Evolutionary conservation across 2,329 filamentous ascomycete genomes (phyloP).

Genomic region (Cylindrodendrum hubeiense): DNA sequence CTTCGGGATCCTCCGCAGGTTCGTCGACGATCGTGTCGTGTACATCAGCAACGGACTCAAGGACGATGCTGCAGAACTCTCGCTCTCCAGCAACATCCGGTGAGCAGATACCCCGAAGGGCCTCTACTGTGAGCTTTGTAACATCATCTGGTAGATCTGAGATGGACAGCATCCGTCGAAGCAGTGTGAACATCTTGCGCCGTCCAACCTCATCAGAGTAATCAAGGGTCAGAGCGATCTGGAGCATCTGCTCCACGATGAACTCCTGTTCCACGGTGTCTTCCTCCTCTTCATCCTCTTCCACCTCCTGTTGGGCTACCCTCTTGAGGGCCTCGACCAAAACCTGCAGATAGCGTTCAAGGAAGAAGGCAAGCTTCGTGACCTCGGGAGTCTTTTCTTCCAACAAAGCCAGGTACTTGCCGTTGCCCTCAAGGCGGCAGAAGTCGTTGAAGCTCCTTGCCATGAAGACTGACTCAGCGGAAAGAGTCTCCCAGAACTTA

Average conservation of each 20-base stretch:
- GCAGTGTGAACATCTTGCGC: constrained; percentile 93
- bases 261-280: constrained; percentile 94
- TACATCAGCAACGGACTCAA: constrained; percentile 96
- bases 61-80: constrained; percentile 86
- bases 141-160: constrained; percentile 92
- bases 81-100: constrained; percentile 79
- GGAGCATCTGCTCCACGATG: constrained; percentile 92
- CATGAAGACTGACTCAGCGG: constrained; percentile 89
- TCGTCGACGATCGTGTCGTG: constrained; percentile 92
- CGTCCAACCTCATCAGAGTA: constrained; percentile 98
- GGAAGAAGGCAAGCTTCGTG: constrained; percentile 87
- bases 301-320: constrained; percentile 66
- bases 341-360: constrained; percentile 82
- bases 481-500: constrained; percentile 83
- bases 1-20: constrained; percentile 66
- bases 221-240: constrained; percentile 91
- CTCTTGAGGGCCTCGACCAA: constrained; percentile 74
- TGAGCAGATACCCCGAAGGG: constrained; percentile 85
- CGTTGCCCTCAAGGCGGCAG: constrained; percentile 80
- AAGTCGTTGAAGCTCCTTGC: constrained; percentile 95
- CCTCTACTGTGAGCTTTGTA: constrained; percentile 88
- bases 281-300: constrained; percentile 78
- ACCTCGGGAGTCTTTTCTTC: constrained; percentile 98
- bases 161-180: constrained; percentile 87
- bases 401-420: constrained; percentile 79